Conservation (phyloP, 805 yeast species). For the Kazachstania kunashirensis region DNA sequence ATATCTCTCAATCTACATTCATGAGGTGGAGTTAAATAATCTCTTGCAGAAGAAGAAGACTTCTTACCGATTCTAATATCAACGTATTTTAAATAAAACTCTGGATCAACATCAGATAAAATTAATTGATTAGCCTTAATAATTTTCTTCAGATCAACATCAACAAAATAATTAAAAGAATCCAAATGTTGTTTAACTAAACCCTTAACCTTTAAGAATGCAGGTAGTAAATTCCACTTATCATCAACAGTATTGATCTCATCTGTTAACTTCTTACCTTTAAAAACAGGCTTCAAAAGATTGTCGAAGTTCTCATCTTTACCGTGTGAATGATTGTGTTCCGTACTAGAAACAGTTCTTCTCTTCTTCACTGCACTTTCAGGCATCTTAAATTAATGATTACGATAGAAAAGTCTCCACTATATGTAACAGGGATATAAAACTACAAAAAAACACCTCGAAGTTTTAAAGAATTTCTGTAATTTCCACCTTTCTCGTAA, state of each 20-base stretch:
- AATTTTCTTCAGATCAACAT: slow-evolving; percentile 84
- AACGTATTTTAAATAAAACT: slow-evolving; percentile 82
- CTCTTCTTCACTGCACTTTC: slow-evolving; percentile 6
- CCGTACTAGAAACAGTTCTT: slow-evolving; percentile 4
- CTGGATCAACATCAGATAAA: slow-evolving; percentile 93
- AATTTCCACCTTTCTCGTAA: too few species aligned
- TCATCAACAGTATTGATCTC: slow-evolving; percentile 86
- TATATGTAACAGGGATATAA: too few species aligned
- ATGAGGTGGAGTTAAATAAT: slow-evolving; percentile 74
- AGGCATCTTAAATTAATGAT: slow-evolving; percentile 5
- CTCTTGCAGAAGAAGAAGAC: slow-evolving; percentile 44
- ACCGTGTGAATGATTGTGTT: slow-evolving; percentile 9
- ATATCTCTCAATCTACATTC: slow-evolving; percentile 91
- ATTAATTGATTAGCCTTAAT: slow-evolving; percentile 83
- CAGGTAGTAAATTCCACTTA: slow-evolving; percentile 94
- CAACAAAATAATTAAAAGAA: slow-evolving; percentile 95
- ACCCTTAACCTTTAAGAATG: slow-evolving; percentile 91
- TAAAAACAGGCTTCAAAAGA: slow-evolving; percentile 67
- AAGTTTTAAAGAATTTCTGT: too few species aligned
- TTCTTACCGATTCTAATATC: slow-evolving; percentile 87
- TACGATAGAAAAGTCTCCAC: too few species aligned
- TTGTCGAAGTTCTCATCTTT: slow-evolving; percentile 63
- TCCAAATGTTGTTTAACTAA: slow-evolving; percentile 94
- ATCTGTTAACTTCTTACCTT: slow-evolving; percentile 81
- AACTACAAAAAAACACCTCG: too few species aligned